Conservation (phyloP, 202 grass and related monocot genomes). For the Miscanthus sacchariflorus region DNA sequence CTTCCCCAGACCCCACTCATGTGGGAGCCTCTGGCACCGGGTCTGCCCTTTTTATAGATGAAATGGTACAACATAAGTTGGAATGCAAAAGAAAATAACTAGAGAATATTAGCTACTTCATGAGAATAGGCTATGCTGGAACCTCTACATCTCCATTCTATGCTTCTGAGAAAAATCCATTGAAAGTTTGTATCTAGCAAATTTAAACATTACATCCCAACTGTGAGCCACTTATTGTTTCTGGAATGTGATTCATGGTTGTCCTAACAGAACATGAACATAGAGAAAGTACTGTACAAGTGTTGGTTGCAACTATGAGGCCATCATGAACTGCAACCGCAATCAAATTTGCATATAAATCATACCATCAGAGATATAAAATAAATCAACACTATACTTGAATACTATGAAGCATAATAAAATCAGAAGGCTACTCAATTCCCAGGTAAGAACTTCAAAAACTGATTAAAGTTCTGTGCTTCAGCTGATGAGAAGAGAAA, state of each 20-base stretch:
- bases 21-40: too few species aligned
- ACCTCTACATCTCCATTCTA: not conserved
- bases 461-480: not conserved
- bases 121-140: not conserved
- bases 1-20: too few species aligned
- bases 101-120: not conserved
- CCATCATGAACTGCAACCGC: not conserved
- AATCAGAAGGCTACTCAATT: not conserved
- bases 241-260: not conserved
- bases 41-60: not conserved
- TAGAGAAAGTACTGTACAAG: not conserved
- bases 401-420: not conserved
- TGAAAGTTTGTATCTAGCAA: not conserved
- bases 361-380: not conserved
- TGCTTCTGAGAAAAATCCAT: not conserved
- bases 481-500: not conserved
- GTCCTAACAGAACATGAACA: not conserved
- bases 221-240: not conserved
- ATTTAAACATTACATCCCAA: not conserved
- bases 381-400: not conserved
- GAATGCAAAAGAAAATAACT: not conserved
- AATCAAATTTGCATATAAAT: slow-evolving; percentile 1
- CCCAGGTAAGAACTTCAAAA: not conserved
- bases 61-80: not conserved
- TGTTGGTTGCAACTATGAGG: not conserved